Evolutionary conservation across 2,329 filamentous ascomycete species (phyloP), one percentile per base, ranked within the genome.

Genomic region (Didymella segeticola): DNA sequence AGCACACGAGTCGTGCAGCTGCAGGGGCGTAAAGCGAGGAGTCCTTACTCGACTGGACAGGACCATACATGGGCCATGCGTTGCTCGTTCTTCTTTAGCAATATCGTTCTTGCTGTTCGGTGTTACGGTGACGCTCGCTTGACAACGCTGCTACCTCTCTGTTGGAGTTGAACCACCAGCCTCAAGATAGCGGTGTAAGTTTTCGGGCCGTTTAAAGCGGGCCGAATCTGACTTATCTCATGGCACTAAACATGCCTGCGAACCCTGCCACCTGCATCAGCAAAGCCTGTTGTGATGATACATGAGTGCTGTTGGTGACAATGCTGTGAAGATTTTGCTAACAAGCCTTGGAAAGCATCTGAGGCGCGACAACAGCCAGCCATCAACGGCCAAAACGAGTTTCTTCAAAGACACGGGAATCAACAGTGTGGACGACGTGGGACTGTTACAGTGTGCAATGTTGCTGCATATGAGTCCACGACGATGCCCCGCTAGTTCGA

Each of bases 141-240:
- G 2, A 36, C 10, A 6, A 19, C 11, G 15, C 15, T 15, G 12
- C 2, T 22, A 14, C 34, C 15, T 3, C 12, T 6, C 3, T 30
- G 7, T 14, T 23, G 4, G 17, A 22, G 15, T 15, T 14, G 8
- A 22, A 27, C 20, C 2, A 8, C 1, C 3, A 41, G 12, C 8
- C 29, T 4, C 19, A 15, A 41, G 33, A 39, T 49, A 46, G 51
- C 51, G 51, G 51, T 49, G 45, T 54, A 25, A 19, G 22, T 4
- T 26, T 49, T 54, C 51, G 51, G 51, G 33, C 51, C 51, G 38
- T 49, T 15, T 54, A 46, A 45, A 54, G 51, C 51, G 51, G 51
- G 45, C 51, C 51, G 45, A 54, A 19, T 54, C 22, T 41, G 39
- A 45, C 39, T 41, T 39, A 30, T 45, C 33, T 34, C 29, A 19